These are phyloP conservation scores for Penicillium samsonianum DNA, from an alignment of 495 filamentous ascomycete species.

Conservation along the genomic window DNA sequence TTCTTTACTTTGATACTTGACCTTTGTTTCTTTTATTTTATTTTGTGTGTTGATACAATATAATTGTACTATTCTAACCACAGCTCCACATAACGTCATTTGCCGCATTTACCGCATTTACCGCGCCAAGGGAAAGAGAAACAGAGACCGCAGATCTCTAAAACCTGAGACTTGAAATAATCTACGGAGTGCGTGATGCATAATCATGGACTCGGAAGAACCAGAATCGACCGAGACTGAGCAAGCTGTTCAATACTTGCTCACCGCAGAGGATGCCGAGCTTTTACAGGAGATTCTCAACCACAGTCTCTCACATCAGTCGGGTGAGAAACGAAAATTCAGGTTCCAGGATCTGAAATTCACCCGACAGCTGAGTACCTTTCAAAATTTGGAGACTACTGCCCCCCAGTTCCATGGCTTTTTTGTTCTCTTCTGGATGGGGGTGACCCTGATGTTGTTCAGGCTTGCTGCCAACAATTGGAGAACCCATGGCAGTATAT, in stretches of 20 bases:
- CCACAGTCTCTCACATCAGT: constrained; percentile 24
- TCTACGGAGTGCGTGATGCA: neutral
- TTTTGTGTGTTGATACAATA: neutral
- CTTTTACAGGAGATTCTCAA: constrained; percentile 41
- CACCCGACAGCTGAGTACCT: constrained; percentile 66
- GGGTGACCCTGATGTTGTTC: constrained; percentile 60
- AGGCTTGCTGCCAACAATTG: constrained; percentile 67
- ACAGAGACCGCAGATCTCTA: neutral
- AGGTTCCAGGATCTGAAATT: constrained; percentile 68
- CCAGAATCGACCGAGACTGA: neutral
- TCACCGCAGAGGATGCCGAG: constrained; percentile 59
- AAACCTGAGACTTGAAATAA: neutral
- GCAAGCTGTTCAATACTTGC: constrained; percentile 43
- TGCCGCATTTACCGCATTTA: neutral
- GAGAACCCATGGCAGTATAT: constrained; percentile 57
- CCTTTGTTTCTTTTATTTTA: neutral
- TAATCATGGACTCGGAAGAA: neutral
- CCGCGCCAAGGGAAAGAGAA: neutral
- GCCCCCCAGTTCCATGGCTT: constrained; percentile 71
- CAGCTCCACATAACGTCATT: neutral
- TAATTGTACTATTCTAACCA: neutral
- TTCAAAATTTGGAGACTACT: constrained; percentile 59
- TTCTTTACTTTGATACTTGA: neutral
- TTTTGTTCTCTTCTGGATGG: constrained; percentile 75
- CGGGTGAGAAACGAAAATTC: constrained; percentile 38